These are phyloP conservation scores for Tolypocladium guangdongense DNA, from an alignment of 2,329 filamentous ascomycete genomes.

Conservation along the genomic window DNA sequence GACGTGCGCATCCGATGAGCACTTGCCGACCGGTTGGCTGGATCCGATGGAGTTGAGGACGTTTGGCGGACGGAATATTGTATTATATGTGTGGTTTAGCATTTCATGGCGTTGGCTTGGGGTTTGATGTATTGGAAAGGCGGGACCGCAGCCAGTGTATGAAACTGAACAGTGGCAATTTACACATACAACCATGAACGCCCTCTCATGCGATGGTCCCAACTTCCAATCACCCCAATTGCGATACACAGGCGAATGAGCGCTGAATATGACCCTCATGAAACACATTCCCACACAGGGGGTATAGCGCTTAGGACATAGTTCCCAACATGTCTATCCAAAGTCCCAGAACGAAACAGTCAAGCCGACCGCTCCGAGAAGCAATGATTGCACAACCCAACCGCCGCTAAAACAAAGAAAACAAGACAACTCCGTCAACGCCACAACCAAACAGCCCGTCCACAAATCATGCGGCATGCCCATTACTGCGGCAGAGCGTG, in stretches of 20 bases:
- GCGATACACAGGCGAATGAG: too few relatives aligned
- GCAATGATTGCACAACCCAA: background rate
- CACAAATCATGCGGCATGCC: background rate
- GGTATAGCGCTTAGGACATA: background rate
- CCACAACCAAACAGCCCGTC: background rate
- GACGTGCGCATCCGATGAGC: conserved; percentile 19
- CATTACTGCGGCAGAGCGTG: conserved; percentile 1
- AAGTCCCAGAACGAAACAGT: background rate
- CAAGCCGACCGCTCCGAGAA: background rate
- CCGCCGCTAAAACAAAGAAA: background rate
- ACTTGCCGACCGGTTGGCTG: background rate
- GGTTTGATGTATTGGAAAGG: background rate
- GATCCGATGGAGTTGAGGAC: background rate
- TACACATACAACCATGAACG: background rate
- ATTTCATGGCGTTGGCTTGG: conserved; percentile 17
- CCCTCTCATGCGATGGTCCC: too few relatives aligned
- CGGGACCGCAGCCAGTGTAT: background rate
- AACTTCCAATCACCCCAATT: background rate
- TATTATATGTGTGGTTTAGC: conserved; percentile 16
- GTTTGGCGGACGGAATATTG: conserved; percentile 1
- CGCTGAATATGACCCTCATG: background rate
- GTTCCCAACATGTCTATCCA: background rate
- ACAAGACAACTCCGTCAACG: background rate
- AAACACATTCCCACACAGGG: background rate
- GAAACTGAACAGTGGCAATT: background rate